Conservation (phyloP, 2,329 filamentous ascomycete genomes). For the Magnaporthales sp. region DNA sequence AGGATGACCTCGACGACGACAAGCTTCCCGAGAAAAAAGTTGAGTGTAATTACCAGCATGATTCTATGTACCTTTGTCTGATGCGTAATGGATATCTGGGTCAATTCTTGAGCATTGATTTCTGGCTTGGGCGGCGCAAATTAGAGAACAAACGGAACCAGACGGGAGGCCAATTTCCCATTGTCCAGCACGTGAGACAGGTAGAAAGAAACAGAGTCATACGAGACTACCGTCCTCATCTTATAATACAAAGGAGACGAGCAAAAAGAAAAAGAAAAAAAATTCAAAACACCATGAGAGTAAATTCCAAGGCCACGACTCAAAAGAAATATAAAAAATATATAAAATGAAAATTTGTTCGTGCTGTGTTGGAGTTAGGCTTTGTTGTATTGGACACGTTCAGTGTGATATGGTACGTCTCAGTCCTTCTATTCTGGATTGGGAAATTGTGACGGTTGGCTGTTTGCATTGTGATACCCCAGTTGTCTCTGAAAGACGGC, state of each 20-base stretch:
- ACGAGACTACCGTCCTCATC: not conserved
- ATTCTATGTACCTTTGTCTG: not conserved
- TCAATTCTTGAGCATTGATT: not conserved
- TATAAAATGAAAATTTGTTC: no score
- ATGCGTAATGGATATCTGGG: not conserved
- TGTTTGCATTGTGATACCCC: not conserved
- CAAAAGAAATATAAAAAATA: not conserved
- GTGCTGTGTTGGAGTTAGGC: not conserved
- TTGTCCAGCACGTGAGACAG: not conserved
- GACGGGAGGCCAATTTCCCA: not conserved
- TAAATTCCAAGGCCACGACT: not conserved
- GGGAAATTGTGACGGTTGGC: not conserved
- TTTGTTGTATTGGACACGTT: not conserved
- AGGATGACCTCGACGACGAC: not conserved
- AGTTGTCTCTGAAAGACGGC: not conserved
- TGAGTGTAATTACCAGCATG: not conserved
- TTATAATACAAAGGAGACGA: slow-evolving; percentile 14
- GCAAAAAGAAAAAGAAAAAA: not conserved
- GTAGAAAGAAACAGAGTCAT: not conserved
- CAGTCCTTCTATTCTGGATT: not conserved
- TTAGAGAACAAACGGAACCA: not conserved
- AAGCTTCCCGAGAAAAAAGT: not conserved
- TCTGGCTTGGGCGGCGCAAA: not conserved
- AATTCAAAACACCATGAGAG: not conserved
- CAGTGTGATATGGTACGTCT: not conserved